Evolutionary conservation across 805 yeast species (phyloP).

Genomic region (Candida oleophila): DNA sequence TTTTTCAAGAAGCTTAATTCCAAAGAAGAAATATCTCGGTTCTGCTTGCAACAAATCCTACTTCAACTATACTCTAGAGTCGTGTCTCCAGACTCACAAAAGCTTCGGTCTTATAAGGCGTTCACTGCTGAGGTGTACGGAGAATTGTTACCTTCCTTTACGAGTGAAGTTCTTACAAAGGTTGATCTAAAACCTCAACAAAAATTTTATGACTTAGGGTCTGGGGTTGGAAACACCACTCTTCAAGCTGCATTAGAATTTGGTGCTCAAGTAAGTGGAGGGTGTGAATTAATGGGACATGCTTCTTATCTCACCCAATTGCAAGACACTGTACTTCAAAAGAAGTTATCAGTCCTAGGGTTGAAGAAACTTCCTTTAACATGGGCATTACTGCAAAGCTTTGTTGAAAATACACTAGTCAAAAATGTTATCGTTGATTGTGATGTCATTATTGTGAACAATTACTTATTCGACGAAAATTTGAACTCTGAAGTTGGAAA

Average conservation of each 20-base stretch:
- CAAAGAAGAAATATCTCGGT: slow-evolving; percentile 27
- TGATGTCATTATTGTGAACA: slow-evolving; percentile 76
- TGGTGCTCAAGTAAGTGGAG: slow-evolving; percentile 75
- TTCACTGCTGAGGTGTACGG: slow-evolving; percentile 92
- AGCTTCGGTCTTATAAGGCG: slow-evolving; percentile 71
- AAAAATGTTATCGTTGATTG: slow-evolving; percentile 53
- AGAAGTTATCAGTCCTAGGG: slow-evolving; percentile 64
- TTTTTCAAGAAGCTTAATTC: slow-evolving; percentile 21
- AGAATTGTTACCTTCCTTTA: slow-evolving; percentile 77
- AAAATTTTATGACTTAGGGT: slow-evolving; percentile 84
- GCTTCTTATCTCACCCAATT: slow-evolving; percentile 67
- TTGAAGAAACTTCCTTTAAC: slow-evolving; percentile 54
- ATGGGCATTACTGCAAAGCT: slow-evolving; percentile 67
- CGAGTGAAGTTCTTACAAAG: slow-evolving; percentile 59
- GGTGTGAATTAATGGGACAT: slow-evolving; percentile 85
- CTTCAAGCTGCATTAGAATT: slow-evolving; percentile 85
- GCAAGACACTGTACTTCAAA: slow-evolving; percentile 59
- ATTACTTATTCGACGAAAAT: slow-evolving; percentile 77
- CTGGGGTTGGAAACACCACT: slow-evolving; percentile 92
- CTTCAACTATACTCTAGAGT: slow-evolving; percentile 73
- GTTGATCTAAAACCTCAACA: slow-evolving; percentile 54
- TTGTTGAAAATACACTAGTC: slow-evolving; percentile 64
- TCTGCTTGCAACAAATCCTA: slow-evolving; percentile 63
- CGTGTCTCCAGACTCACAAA: slow-evolving; percentile 70
- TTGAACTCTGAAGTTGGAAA: slow-evolving; percentile 67